Percentiles rank a stretch among this genome's conserved stretches.
Conservation (phyloP, 805 yeast genomes). For the Yarrowia sp. region DNA sequence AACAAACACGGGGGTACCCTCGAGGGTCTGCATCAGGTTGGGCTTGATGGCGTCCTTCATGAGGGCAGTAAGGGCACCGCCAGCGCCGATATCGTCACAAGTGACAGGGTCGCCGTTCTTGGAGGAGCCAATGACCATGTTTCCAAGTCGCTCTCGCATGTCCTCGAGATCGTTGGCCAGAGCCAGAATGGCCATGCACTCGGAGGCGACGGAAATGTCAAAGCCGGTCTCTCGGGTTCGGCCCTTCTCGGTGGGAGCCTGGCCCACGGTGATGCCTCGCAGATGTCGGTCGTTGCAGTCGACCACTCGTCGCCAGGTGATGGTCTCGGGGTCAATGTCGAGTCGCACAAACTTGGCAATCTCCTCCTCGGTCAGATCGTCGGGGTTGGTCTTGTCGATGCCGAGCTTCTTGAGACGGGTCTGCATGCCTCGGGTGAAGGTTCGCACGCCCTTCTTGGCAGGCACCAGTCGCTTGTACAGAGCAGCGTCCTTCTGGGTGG, state of each 20-base stretch:
- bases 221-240: slow-evolving; percentile 86
- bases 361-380: slow-evolving; percentile 79
- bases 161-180: slow-evolving; percentile 78
- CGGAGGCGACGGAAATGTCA: slow-evolving; percentile 96
- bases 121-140: slow-evolving; percentile 86
- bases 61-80: slow-evolving; percentile 93
- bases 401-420: slow-evolving; percentile 80
- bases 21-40: slow-evolving; percentile 94
- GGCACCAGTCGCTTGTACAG: slow-evolving; percentile 88
- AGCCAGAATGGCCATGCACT: slow-evolving; percentile 95
- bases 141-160: slow-evolving; percentile 85
- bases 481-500: slow-evolving; percentile 79
- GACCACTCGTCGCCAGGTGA: slow-evolving; percentile 91
- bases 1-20: slow-evolving; percentile 97
- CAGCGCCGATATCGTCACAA: slow-evolving; percentile 92
- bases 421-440: slow-evolving; percentile 78
- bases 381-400: slow-evolving; percentile 76
- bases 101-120: slow-evolving; percentile 81
- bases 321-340: slow-evolving; percentile 86
- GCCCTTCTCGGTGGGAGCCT: slow-evolving; percentile 93
- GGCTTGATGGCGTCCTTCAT: slow-evolving; percentile 96
- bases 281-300: slow-evolving; percentile 94
- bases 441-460: slow-evolving; percentile 74
- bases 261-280: slow-evolving; percentile 86
- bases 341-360: slow-evolving; percentile 75